A percentile compares a stretch with the other conserved stretches of the same genome.
phyloP scores from a whole-genome alignment of 805 yeast genomes.

The Monosporozyma siamensis region DNA sequence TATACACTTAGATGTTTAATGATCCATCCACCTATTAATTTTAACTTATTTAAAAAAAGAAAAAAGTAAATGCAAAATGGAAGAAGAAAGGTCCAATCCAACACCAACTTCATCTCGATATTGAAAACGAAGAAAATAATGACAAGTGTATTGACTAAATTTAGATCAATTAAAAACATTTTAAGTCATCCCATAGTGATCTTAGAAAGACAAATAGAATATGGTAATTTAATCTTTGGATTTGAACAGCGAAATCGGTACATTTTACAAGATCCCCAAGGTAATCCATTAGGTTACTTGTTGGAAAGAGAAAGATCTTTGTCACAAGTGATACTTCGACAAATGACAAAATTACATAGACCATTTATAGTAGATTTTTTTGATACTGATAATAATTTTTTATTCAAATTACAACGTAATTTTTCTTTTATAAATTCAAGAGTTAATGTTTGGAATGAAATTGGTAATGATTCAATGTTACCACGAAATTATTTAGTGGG shows the following conservation, averaged over 20 bases:
- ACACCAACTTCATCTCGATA: no score
- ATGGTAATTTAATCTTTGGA: constrained; percentile 79
- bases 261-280: constrained; percentile 60
- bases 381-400: constrained; percentile 50
- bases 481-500: constrained; percentile 49
- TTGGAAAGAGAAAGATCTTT: constrained; percentile 72
- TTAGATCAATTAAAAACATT: constrained; percentile 22
- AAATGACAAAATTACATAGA: constrained; percentile 73
- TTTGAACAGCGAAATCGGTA: constrained; percentile 87
- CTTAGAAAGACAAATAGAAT: constrained; percentile 79
- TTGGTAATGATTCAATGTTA: constrained; percentile 24
- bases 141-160: constrained; percentile 1
- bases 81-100: no score
- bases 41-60: no score
- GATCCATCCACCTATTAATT: no score
- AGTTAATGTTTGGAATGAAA: constrained; percentile 37
- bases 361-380: constrained; percentile 72
- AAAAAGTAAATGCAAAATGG: no score
- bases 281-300: constrained; percentile 71
- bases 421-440: constrained; percentile 86
- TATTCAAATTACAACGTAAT: constrained; percentile 66
- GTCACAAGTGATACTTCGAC: constrained; percentile 64
- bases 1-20: no score
- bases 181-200: constrained; percentile 76
- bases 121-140: neutral